Percentiles rank a stretch among this genome's conserved stretches.
Conservation (phyloP, 2,329 filamentous ascomycete genomes). For the Paecilomyces niveus region DNA sequence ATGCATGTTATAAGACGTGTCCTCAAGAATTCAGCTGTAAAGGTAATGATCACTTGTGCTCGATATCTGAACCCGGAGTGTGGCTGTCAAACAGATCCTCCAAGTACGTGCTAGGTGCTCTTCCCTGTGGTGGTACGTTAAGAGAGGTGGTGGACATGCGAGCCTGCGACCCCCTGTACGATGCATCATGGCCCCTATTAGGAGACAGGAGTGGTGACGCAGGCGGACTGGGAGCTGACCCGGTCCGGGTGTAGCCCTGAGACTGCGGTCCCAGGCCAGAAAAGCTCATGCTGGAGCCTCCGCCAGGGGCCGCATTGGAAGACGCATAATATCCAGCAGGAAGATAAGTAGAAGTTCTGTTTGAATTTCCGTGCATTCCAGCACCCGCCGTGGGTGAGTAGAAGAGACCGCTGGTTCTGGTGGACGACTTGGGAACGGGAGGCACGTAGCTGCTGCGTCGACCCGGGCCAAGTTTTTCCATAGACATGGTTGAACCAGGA, state of each 20-base stretch:
- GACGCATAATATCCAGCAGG: slow-evolving; percentile 88
- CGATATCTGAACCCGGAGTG: slow-evolving; percentile 15
- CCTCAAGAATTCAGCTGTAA: background rate
- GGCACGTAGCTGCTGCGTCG: slow-evolving; percentile 32
- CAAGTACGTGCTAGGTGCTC: slow-evolving; percentile 81
- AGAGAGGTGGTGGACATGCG: slow-evolving; percentile 52
- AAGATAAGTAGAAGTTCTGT: slow-evolving; percentile 69
- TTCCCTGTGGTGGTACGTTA: slow-evolving; percentile 56
- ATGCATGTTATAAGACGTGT: background rate
- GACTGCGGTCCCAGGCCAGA: slow-evolving; percentile 56
- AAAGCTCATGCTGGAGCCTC: slow-evolving; percentile 39
- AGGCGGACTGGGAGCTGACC: slow-evolving; percentile 52
- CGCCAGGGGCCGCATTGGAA: slow-evolving; percentile 45
- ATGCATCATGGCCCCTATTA: slow-evolving; percentile 32
- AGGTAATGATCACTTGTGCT: background rate
- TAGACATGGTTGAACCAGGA: slow-evolving; percentile 42
- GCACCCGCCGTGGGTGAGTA: slow-evolving; percentile 84
- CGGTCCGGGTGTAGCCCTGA: slow-evolving; percentile 43
- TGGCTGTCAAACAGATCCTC: slow-evolving; percentile 84
- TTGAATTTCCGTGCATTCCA: slow-evolving; percentile 46
- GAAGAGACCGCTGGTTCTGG: slow-evolving; percentile 72
- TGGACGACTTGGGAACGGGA: slow-evolving; percentile 22
- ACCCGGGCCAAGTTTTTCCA: slow-evolving; percentile 42
- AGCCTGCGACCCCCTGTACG: slow-evolving; percentile 22
- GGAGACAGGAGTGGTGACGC: slow-evolving; percentile 54